A percentile compares a stretch with the other conserved stretches of the same genome.
These are phyloP conservation scores for Heliocybe sulcata DNA, from an alignment of 1,284 basidiomycete genomes.

Conservation along the genomic window DNA sequence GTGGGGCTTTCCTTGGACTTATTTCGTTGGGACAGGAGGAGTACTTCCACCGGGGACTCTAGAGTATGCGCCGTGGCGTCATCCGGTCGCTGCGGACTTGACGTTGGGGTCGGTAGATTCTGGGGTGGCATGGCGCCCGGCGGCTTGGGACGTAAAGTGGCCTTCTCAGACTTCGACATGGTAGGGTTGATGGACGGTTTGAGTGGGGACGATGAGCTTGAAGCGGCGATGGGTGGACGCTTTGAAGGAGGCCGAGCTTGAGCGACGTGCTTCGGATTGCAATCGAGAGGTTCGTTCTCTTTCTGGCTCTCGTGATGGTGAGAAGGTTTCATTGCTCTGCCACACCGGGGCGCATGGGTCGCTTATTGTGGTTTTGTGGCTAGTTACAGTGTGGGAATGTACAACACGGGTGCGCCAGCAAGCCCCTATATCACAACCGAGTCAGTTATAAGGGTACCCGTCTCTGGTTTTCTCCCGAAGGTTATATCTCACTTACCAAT, in stretches of 20 bases:
- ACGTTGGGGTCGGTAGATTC: not conserved
- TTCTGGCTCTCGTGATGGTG: not conserved
- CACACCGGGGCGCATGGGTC: not conserved
- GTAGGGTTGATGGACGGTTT: too few species aligned
- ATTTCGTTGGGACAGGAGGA: not conserved
- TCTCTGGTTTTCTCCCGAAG: not conserved
- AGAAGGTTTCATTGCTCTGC: not conserved
- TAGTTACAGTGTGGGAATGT: not conserved
- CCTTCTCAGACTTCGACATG: too few species aligned
- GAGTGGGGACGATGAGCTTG: not conserved
- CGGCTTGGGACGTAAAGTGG: too few species aligned
- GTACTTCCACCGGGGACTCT: not conserved
- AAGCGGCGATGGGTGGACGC: not conserved
- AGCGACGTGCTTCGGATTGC: not conserved
- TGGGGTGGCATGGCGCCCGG: not conserved
- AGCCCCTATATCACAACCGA: not conserved
- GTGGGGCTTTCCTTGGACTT: not conserved
- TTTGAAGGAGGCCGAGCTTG: not conserved
- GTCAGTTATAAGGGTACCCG: not conserved
- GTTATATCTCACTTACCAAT: not conserved
- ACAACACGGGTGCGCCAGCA: not conserved
- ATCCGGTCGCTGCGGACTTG: not conserved
- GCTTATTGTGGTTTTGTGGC: not conserved
- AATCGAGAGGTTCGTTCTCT: not conserved
- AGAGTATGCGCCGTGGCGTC: not conserved